phyloP scores from a whole-genome alignment of 78 protist species.

The Emiliania huxleyi region DNA sequence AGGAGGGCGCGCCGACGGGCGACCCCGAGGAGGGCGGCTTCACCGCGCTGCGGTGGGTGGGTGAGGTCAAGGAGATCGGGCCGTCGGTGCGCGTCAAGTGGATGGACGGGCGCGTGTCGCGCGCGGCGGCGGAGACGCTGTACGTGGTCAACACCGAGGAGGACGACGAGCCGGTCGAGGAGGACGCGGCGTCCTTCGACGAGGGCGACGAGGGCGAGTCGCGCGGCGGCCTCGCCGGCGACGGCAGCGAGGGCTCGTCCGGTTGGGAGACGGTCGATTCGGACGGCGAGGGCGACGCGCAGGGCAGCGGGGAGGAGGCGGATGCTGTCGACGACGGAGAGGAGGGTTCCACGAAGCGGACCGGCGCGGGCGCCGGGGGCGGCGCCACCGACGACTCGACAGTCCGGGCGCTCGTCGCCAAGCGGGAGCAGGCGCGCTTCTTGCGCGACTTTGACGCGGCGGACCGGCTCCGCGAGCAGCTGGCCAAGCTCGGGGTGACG shows the following conservation, averaged over 20 bases:
- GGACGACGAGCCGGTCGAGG: background rate
- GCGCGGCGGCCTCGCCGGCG: background rate
- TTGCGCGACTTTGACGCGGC: background rate
- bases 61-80: background rate
- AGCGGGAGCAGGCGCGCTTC: background rate
- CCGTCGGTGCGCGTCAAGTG: background rate
- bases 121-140: background rate
- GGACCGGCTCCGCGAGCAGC: background rate
- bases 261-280: background rate
- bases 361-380: too few relatives aligned
- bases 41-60: background rate
- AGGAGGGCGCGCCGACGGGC: background rate
- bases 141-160: background rate
- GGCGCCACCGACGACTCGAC: background rate
- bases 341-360: too few relatives aligned
- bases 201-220: background rate
- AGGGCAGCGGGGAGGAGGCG: too few relatives aligned
- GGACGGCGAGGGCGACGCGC: too few relatives aligned
- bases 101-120: background rate
- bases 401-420: background rate
- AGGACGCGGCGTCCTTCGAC: background rate
- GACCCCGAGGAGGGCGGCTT: background rate
- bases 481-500: background rate
- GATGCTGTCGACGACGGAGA: too few relatives aligned
- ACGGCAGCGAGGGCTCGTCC: background rate